phyloP scores from a whole-genome alignment of 2,329 filamentous ascomycete genomes.

The Pestalotiopsis sp. region DNA sequence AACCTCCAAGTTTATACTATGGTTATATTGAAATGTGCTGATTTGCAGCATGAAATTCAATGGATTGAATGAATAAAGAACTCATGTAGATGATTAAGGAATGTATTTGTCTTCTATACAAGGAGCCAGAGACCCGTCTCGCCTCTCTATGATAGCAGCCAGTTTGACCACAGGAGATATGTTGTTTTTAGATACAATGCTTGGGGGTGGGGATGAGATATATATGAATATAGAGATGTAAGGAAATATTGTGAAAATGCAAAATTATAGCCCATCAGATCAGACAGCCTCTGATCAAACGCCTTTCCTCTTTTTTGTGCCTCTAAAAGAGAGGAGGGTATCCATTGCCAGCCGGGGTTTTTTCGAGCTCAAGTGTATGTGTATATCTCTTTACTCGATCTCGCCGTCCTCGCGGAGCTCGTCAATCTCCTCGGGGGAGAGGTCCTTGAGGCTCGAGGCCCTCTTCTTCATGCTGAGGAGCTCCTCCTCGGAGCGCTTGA shows the following conservation, averaged over 20 bases:
- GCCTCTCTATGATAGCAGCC: constrained; percentile 13
- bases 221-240: background rate
- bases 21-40: no score
- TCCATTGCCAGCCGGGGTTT: background rate
- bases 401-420: constrained; percentile 18
- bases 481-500: constrained; percentile 28
- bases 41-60: no score
- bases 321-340: background rate
- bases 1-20: no score
- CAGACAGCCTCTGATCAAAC: constrained; percentile 11
- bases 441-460: constrained; percentile 8
- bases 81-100: constrained; percentile 4
- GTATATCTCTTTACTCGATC: background rate
- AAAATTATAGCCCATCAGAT: constrained; percentile 9
- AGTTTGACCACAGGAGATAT: constrained; percentile 6
- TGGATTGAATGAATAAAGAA: no score
- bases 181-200: constrained; percentile 6
- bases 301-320: background rate
- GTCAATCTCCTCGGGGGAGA: constrained; percentile 5
- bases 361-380: background rate
- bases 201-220: background rate
- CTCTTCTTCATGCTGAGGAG: constrained; percentile 15
- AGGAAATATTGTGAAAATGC: background rate
- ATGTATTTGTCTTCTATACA: constrained; percentile 13
- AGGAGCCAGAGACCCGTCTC: constrained; percentile 12